Evolutionary conservation across 495 filamentous ascomycete species (phyloP).

Genomic region (Neurospora hispaniola): DNA sequence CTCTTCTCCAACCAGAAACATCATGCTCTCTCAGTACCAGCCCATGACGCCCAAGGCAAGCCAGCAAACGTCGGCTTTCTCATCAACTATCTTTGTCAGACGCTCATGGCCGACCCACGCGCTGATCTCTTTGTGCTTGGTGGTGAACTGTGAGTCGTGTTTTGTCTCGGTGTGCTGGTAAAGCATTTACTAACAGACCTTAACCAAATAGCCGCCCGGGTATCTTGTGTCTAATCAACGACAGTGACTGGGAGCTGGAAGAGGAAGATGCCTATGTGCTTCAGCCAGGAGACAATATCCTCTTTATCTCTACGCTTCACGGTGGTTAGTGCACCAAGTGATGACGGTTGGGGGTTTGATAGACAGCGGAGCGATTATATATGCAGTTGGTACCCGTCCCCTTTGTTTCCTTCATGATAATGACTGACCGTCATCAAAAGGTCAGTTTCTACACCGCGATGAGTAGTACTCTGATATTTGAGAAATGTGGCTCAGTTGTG

Average conservation of each 20-base stretch:
- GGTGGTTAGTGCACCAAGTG: slow-evolving; percentile 53
- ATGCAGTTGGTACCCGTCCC: background rate
- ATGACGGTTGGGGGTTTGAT: background rate
- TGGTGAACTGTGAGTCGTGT: slow-evolving; percentile 62
- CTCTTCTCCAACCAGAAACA: slow-evolving; percentile 76
- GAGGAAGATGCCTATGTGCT: slow-evolving; percentile 85
- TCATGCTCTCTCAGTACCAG: slow-evolving; percentile 58
- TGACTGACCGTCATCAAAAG: background rate
- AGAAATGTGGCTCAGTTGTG: background rate
- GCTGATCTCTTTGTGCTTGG: slow-evolving; percentile 86
- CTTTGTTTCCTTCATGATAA: background rate
- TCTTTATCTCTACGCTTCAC: slow-evolving; percentile 97
- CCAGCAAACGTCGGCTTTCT: slow-evolving; percentile 65
- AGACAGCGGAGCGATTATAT: background rate
- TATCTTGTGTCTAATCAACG: slow-evolving; percentile 96
- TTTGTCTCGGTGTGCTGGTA: background rate
- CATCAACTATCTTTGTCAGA: slow-evolving; percentile 67
- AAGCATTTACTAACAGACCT: background rate
- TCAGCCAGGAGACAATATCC: slow-evolving; percentile 69
- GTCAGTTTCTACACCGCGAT: background rate
- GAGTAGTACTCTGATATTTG: background rate
- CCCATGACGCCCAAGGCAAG: slow-evolving; percentile 43
- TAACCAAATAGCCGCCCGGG: slow-evolving; percentile 63
- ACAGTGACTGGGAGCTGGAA: slow-evolving; percentile 96
- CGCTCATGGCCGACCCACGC: slow-evolving; percentile 75